Evolutionary conservation across 441 rosid genomes (phyloP), one percentile per base, ranked within the genome.

Genomic region (Corymbia citriodora): DNA sequence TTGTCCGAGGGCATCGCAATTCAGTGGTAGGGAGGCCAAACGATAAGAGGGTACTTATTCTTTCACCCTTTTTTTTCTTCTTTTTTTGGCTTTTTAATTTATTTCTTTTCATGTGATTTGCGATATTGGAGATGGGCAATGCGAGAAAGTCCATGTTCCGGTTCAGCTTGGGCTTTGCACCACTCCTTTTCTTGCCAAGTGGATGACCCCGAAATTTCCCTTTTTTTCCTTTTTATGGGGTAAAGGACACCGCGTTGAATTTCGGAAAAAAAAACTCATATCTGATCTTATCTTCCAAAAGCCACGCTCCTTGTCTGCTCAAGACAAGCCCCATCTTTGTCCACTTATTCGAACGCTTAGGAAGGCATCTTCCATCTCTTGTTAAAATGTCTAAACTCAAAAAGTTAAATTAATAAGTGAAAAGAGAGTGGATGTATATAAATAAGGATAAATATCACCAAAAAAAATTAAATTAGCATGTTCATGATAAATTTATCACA

Each of bases 11-110:
- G 85, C 85, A 45, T 79, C 85, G 57, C 89, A 49, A 91, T 91
- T 90, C 55, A 29, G 55, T 40, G 92, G 91, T 65, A 72, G 89
- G 91, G 86, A 91, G 88, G 79, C 36, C 23, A 63, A 48, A 65
- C 70, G 89, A 88, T 88, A n/a, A 87, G 88, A 87, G 88, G 79
- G 93, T 87, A 92, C 91, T 90, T 72, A 92, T 94, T 93, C 94
- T 90, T 59, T 89, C 91, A 74, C 90, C 70, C 87, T 88, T 54
- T 52, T 74, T 19, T 40, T 29, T 54, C 10, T 89, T 61, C 2
- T 33, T 72, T 72, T 10, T 72, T 10, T 1, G 3, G 27, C 63
- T 4, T 2, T 5, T 40, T 12, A 3, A 6, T 29, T 29, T 63
- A 16, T 11, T 11, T 25, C 29, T 25, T 55, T 19, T 12, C 14